Base-by-base conservation (phyloP, 2,329 filamentous ascomycete species). In the Gyromitra esculenta region DNA sequence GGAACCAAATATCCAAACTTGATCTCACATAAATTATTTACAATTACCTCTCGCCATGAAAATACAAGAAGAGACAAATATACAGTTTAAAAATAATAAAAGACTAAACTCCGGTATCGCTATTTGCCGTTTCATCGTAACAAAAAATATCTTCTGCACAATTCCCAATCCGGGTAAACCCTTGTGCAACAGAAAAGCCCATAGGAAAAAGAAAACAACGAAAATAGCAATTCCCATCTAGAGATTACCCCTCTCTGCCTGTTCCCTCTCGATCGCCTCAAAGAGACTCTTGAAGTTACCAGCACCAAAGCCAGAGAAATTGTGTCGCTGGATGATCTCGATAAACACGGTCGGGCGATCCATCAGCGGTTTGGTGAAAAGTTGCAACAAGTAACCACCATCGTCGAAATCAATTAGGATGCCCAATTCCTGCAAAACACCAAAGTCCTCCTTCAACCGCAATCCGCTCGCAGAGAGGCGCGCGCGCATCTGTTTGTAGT, bases 371-470 rank as follows among this genome's bases (percentile, higher is more conserved):
- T 87, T 87, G 0, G 86, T 87, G 79, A 88, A 88, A 1, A 88
- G 81, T 82, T 91, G 89, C 79, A 91, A 79, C 79, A 97, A 84
- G 84, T 97, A 97, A 0, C 95, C 95, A 31, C 89, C 89, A 87
- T 97, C 94, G 81, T 97, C 95, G 81, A 97, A 97, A 85, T 97
- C 94, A 82, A 97, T 96, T 81, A 98, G 85, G 81, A 97, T 97
- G 83, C 94, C 93, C 81, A 97, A 85, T 64, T 86, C 86, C 86
- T 92, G 87, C 67, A 97, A 87, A 18, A 87, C 90, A 69, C 92
- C 92, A 79, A 96, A 90, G 82, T 95, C 91, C 85, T 97, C 93
- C 75, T 91, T 86, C 37, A 97, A 87, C 69, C 84, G 84, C 82
- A 89, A 82, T 0, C 87, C 87, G 1, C 86, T 83, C 71, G 74